Evolutionary conservation across 768 basidiomycete species (phyloP).

Genomic region (Cystofilobasidium bisporidii): DNA sequence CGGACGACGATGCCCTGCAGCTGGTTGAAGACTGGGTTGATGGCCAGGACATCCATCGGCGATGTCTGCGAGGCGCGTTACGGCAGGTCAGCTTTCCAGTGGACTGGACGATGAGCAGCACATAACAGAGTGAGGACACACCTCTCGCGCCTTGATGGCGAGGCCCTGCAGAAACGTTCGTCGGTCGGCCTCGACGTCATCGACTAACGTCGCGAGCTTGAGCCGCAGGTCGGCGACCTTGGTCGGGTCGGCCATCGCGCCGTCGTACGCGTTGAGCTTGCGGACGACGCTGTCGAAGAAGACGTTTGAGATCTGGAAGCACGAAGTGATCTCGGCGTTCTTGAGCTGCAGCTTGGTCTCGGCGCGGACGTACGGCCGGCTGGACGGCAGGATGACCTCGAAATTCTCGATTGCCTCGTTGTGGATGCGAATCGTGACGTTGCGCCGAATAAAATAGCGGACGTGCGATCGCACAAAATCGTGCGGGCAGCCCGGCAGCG

Average conservation of each 20-base stretch:
- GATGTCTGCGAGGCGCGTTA: conserved; percentile 45
- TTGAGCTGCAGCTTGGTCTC: conserved; percentile 82
- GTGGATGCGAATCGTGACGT: conserved; percentile 56
- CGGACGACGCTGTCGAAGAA: conserved; percentile 45
- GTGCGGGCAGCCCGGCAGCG: conserved; percentile 83
- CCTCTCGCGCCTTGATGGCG: conserved; percentile 69
- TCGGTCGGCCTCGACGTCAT: conserved; percentile 56
- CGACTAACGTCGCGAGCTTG: conserved; percentile 47
- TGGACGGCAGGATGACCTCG: conserved; percentile 81
- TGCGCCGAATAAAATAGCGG: conserved; percentile 70
- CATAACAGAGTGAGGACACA: neutral
- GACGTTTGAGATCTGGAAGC: conserved; percentile 58
- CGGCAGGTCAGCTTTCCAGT: too few relatives aligned
- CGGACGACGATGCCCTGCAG: conserved; percentile 88
- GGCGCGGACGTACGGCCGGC: conserved; percentile 71
- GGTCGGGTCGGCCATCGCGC: conserved; percentile 36
- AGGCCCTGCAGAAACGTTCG: conserved; percentile 56
- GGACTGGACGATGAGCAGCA: neutral
- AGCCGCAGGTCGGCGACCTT: conserved; percentile 34
- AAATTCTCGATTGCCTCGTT: conserved; percentile 70
- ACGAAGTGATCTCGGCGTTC: conserved; percentile 74
- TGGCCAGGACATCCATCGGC: conserved; percentile 73
- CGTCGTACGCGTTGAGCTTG: conserved; percentile 39
- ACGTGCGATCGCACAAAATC: conserved; percentile 89
- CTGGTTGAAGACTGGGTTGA: conserved; percentile 74